Evolutionary conservation across 164 flowering plant species (phyloP).

Genomic region (Stephania yunnanensis): DNA sequence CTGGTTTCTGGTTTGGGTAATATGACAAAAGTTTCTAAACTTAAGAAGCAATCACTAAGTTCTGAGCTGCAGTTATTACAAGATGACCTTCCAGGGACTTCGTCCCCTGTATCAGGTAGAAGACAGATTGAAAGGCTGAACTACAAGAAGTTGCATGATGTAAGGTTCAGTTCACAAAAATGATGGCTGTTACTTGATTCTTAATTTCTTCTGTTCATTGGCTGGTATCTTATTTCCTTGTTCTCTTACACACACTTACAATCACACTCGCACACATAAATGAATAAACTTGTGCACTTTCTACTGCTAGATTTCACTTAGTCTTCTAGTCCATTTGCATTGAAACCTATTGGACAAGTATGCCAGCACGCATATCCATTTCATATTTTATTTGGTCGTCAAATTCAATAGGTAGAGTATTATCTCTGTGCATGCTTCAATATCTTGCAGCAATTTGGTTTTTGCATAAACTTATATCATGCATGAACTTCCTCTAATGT

Average conservation of each 20-base stretch:
- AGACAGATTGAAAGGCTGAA: constrained; percentile 61
- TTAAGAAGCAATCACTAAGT: constrained; percentile 21
- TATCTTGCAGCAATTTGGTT: no score
- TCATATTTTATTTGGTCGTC: not conserved
- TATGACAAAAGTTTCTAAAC: constrained; percentile 10
- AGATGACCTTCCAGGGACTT: constrained; percentile 29
- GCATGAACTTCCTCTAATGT: not conserved
- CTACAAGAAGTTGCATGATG: constrained; percentile 86
- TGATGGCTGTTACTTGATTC: not conserved
- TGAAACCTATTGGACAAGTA: not conserved
- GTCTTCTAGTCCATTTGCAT: not conserved
- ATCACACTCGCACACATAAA: no score
- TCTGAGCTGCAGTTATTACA: constrained; percentile 34
- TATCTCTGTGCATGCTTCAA: not conserved
- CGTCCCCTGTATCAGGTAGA: constrained; percentile 34
- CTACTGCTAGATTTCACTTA: not conserved
- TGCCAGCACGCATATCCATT: not conserved
- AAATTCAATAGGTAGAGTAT: not conserved
- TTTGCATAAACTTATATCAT: not conserved
- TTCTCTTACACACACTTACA: not conserved
- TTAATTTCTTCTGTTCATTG: not conserved
- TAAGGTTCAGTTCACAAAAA: constrained; percentile 34
- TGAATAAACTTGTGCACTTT: not conserved
- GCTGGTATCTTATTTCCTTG: not conserved
- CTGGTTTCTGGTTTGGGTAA: constrained; percentile 11